phyloP scores from a whole-genome alignment of 2,329 filamentous ascomycete genomes.

The Neofusicoccum ribis region DNA sequence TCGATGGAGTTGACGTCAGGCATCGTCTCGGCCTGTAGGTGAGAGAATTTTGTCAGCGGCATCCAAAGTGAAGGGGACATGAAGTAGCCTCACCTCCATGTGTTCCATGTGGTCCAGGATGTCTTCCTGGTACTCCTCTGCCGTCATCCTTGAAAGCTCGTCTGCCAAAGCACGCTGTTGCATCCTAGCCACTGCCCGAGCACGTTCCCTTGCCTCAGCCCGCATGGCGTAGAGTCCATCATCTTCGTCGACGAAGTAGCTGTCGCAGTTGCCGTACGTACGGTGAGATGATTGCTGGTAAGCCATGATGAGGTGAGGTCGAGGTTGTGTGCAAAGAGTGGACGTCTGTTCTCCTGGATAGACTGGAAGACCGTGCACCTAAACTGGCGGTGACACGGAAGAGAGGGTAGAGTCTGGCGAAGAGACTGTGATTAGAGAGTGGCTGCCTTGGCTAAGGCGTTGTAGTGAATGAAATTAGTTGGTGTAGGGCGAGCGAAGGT shows the following conservation, averaged over 20 bases:
- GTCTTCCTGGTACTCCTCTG: slow-evolving; percentile 91
- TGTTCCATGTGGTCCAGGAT: slow-evolving; percentile 90
- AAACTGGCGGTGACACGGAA: slow-evolving; percentile 31
- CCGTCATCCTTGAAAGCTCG: slow-evolving; percentile 80
- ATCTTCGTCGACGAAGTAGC: slow-evolving; percentile 66
- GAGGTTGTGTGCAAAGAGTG: slow-evolving; percentile 41
- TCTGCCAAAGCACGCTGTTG: slow-evolving; percentile 85
- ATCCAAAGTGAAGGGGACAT: slow-evolving; percentile 17
- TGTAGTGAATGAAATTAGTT: slow-evolving; percentile 62
- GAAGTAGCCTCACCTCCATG: slow-evolving; percentile 71
- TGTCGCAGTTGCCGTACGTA: slow-evolving; percentile 64
- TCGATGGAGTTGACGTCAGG: slow-evolving; percentile 97
- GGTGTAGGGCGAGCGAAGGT: slow-evolving; percentile 33
- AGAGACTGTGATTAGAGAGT: slow-evolving; percentile 49
- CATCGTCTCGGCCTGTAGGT: slow-evolving; percentile 71
- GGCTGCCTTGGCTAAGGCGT: slow-evolving; percentile 49
- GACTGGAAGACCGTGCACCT: slow-evolving; percentile 9
- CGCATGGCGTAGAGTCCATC: slow-evolving; percentile 55
- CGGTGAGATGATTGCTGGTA: slow-evolving; percentile 53
- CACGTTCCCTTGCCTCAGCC: slow-evolving; percentile 71
- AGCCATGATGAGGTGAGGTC: slow-evolving; percentile 52
- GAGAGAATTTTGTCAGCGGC: slow-evolving; percentile 27
- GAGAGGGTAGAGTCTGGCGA: slow-evolving; percentile 41
- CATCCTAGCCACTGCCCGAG: slow-evolving; percentile 75
- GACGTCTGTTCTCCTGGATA: slow-evolving; percentile 49